These are phyloP conservation scores for Penicillium hesseltinei DNA, from an alignment of 2,329 filamentous ascomycete genomes.

Conservation along the genomic window DNA sequence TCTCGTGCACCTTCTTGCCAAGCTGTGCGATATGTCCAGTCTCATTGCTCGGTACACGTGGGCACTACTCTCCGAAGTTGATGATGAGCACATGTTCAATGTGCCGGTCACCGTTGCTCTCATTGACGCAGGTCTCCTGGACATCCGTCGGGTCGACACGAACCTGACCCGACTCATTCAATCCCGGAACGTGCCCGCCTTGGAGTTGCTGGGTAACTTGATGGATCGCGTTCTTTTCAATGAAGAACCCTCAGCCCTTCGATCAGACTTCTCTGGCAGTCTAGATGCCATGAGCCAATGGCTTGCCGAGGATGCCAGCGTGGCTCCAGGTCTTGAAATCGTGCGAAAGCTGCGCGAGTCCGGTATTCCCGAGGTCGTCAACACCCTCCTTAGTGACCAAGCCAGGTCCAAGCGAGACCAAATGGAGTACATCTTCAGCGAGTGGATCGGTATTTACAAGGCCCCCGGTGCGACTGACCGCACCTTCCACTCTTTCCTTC, in stretches of 20 bases:
- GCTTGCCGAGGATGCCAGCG: conserved; percentile 69
- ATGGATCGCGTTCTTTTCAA: conserved; percentile 76
- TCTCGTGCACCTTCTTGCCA: conserved; percentile 59
- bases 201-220: conserved; percentile 77
- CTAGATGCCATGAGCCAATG: conserved; percentile 78
- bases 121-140: conserved; percentile 59
- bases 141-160: conserved; percentile 64
- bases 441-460: conserved; percentile 83
- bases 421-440: conserved; percentile 91
- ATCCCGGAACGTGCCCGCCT: conserved; percentile 66
- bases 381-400: conserved; percentile 56
- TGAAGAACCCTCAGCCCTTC: conserved; percentile 72
- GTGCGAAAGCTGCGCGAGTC: conserved; percentile 62
- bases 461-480: conserved; percentile 74
- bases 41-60: conserved; percentile 54
- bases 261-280: conserved; percentile 81
- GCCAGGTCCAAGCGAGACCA: conserved; percentile 68
- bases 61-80: conserved; percentile 49
- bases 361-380: conserved; percentile 55
- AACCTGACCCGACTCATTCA: conserved; percentile 71
- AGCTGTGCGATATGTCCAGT: conserved; percentile 61
- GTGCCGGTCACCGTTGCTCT: conserved; percentile 60
- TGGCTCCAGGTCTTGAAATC: conserved; percentile 66
- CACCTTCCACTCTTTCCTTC: conserved; percentile 71
- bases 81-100: conserved; percentile 63